Percentiles rank a stretch among this genome's conserved stretches.
Conservation (phyloP, 2,329 filamentous ascomycete genomes). For the Alternaria triticimaculans region DNA sequence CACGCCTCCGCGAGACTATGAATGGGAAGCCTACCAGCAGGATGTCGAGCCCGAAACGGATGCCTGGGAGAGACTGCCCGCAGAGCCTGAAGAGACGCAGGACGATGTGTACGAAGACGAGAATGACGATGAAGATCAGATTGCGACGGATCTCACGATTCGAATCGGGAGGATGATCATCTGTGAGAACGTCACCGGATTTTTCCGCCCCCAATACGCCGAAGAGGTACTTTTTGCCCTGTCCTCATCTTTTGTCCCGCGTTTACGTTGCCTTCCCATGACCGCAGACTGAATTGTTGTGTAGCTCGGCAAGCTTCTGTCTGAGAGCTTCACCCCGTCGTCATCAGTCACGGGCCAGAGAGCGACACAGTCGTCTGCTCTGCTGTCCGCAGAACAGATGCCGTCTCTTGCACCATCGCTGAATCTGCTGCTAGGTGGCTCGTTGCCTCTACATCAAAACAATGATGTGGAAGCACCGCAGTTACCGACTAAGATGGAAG, state of each 20-base stretch:
- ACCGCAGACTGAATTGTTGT: constrained; percentile 35
- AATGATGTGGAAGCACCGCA: constrained; percentile 40
- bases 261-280: constrained; percentile 5
- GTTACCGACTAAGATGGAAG: constrained; percentile 45
- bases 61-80: constrained; percentile 46
- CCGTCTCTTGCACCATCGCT: constrained; percentile 46
- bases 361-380: constrained; percentile 43
- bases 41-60: constrained; percentile 47
- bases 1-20: constrained; percentile 48
- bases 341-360: constrained; percentile 47
- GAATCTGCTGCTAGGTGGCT: constrained; percentile 42
- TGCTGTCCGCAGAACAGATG: constrained; percentile 48
- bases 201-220: constrained; percentile 49
- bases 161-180: constrained; percentile 50
- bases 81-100: constrained; percentile 46
- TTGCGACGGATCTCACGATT: constrained; percentile 48
- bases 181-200: constrained; percentile 49
- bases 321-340: constrained; percentile 39
- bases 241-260: constrained; percentile 13
- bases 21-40: constrained; percentile 50
- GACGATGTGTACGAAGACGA: constrained; percentile 50
- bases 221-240: constrained; percentile 46
- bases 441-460: constrained; percentile 35
- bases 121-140: constrained; percentile 48
- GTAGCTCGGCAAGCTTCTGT: constrained; percentile 48